Conservation (phyloP, 495 filamentous ascomycete genomes). For the Penicillium chermesinum region DNA sequence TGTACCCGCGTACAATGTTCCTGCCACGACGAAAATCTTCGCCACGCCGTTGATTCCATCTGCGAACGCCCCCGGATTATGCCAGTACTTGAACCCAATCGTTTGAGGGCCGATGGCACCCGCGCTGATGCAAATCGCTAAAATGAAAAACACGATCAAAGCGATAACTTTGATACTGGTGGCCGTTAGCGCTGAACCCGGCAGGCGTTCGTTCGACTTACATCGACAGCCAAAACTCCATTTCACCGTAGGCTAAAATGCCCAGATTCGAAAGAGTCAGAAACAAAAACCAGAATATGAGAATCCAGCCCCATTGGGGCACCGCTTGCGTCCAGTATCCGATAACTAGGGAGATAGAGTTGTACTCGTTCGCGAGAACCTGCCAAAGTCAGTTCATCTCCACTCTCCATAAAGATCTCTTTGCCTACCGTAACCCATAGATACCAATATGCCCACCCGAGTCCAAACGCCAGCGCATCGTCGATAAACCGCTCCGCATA, state of each 20-base stretch:
- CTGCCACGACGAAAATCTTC: conserved; percentile 60
- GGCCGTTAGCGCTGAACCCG: background rate
- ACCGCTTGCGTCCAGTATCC: conserved; percentile 37
- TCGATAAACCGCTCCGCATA: conserved; percentile 54
- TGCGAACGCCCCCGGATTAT: conserved; percentile 63
- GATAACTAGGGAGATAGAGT: conserved; percentile 42
- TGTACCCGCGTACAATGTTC: conserved; percentile 66
- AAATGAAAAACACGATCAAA: conserved; percentile 63
- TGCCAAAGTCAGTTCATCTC: conserved; percentile 4
- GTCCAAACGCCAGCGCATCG: conserved; percentile 45
- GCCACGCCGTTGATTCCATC: conserved; percentile 55
- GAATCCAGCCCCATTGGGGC: conserved; percentile 54
- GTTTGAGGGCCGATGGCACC: conserved; percentile 54
- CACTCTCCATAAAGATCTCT: background rate
- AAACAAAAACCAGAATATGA: conserved; percentile 59
- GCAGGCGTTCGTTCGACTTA: conserved; percentile 2
- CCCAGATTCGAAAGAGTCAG: conserved; percentile 43
- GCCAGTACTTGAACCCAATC: conserved; percentile 60
- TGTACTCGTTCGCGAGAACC: conserved; percentile 50
- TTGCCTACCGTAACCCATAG: conserved; percentile 45
- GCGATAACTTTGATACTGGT: conserved; percentile 47
- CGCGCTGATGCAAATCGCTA: conserved; percentile 58
- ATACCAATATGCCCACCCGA: conserved; percentile 58
- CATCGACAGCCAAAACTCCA: conserved; percentile 44
- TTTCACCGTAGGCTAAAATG: conserved; percentile 64